A percentile compares a stretch with the other conserved stretches of the same genome.
Evolutionary conservation across 139 green algal genomes (phyloP).

Genomic region (Chlamydomonas urium): DNA sequence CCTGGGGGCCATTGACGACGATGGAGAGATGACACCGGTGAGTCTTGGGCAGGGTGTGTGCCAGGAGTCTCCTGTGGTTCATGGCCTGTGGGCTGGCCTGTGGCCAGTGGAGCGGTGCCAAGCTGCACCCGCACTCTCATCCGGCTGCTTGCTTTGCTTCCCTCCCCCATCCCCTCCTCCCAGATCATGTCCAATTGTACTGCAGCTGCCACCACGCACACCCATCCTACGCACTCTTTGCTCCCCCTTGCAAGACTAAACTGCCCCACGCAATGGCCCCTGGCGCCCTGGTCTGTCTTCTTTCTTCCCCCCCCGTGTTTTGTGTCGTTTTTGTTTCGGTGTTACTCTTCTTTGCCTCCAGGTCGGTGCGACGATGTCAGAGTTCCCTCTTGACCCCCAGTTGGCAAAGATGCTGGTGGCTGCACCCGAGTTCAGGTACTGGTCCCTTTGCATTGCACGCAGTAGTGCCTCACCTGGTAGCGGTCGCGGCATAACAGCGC

Average conservation of each 20-base stretch:
- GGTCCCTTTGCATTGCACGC: no score
- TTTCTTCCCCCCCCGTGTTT: background rate
- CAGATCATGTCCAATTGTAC: no score
- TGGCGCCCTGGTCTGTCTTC: background rate
- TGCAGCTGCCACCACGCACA: no score
- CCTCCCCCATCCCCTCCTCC: no score
- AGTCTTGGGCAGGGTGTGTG: conserved; percentile 15
- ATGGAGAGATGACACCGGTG: conserved; percentile 90
- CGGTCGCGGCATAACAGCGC: no score
- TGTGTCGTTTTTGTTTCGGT: no score
- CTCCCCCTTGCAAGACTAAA: background rate
- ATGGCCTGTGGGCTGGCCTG: no score
- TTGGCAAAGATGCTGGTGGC: conserved; percentile 97
- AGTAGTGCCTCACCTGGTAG: no score
- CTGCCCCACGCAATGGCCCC: background rate
- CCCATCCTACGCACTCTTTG: no score
- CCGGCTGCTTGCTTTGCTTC: no score
- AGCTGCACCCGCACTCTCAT: no score
- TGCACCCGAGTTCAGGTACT: conserved; percentile 79
- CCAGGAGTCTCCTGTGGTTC: background rate
- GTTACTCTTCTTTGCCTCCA: conserved; percentile 33
- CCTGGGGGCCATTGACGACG: conserved; percentile 96
- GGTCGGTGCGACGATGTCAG: conserved; percentile 89
- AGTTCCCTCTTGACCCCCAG: conserved; percentile 98
- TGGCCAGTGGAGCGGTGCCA: no score